Conservation (phyloP, 2,329 filamentous ascomycete species). For the Neofusicoccum sp. region DNA sequence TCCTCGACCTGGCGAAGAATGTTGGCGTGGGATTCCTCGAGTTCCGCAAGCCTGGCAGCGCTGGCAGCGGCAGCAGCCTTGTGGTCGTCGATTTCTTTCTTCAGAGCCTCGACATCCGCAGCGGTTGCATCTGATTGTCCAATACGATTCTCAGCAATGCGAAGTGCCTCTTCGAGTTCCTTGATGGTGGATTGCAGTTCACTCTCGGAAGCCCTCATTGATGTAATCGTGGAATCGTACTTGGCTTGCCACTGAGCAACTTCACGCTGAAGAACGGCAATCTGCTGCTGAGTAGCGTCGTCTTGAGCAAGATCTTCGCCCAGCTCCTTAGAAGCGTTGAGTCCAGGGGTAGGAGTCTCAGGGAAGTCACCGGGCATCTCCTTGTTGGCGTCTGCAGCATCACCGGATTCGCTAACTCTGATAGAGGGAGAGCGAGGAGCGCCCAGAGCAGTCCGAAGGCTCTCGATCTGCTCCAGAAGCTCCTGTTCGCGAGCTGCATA, state of each 20-base stretch:
- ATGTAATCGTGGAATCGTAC: conserved; percentile 70
- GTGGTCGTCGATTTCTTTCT: conserved; percentile 78
- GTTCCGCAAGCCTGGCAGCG: conserved; percentile 67
- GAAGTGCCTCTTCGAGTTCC: conserved; percentile 68
- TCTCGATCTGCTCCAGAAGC: conserved; percentile 70
- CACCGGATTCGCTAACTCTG: background rate
- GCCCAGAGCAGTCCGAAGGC: conserved; percentile 61
- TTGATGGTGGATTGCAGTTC: conserved; percentile 72
- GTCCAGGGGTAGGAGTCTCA: conserved; percentile 36
- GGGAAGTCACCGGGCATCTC: conserved; percentile 43
- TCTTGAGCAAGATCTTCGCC: conserved; percentile 24
- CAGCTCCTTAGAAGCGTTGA: conserved; percentile 31
- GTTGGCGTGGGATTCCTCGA: conserved; percentile 71
- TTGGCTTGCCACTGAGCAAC: conserved; percentile 74
- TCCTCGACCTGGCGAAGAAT: conserved; percentile 70
- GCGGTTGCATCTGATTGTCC: conserved; percentile 30
- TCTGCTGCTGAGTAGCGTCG: conserved; percentile 55
- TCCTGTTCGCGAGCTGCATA: conserved; percentile 76
- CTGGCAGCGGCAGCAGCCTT: conserved; percentile 72
- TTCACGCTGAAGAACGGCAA: conserved; percentile 70
- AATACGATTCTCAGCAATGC: conserved; percentile 37
- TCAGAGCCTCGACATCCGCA: conserved; percentile 58
- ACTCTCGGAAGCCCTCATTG: conserved; percentile 72
- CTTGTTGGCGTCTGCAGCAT: background rate
- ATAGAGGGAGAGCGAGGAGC: conserved; percentile 26